Percentiles rank a stretch among this genome's conserved stretches.
Evolutionary conservation across 75 land plant genomes (phyloP).

Genomic region (Azolla pinnata): DNA sequence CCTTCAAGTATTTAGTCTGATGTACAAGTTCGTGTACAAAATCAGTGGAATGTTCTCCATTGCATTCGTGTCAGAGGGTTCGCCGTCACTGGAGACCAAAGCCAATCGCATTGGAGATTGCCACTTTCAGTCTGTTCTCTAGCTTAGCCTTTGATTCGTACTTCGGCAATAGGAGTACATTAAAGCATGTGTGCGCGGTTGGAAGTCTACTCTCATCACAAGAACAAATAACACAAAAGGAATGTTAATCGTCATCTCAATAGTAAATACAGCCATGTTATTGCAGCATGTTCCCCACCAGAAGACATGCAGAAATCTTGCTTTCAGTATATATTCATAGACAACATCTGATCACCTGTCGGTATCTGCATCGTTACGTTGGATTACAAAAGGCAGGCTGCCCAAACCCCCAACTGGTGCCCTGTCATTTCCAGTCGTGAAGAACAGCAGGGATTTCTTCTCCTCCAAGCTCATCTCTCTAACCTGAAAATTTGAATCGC

Average conservation of each 20-base stretch:
- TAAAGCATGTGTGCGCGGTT: conserved; percentile 38
- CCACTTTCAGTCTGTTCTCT: conserved; percentile 31
- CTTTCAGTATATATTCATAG: no score
- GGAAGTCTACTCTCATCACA: conserved; percentile 18
- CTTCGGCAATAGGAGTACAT: conserved; percentile 27
- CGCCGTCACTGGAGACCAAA: conserved; percentile 33
- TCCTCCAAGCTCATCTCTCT: conserved; percentile 28
- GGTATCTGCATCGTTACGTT: conserved; percentile 34
- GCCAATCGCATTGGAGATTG: conserved; percentile 35
- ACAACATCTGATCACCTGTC: conserved; percentile 18
- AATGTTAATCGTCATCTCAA: no score
- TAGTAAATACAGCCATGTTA: no score
- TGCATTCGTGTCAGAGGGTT: no score
- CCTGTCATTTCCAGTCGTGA: conserved; percentile 38
- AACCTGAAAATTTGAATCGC: no score
- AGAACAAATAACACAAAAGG: no score
- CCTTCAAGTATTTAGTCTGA: no score
- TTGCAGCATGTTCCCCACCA: no score
- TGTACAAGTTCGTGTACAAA: no score
- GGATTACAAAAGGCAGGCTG: conserved; percentile 22
- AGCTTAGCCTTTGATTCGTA: conserved; percentile 25
- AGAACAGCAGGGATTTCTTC: conserved; percentile 32
- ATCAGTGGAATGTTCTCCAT: no score
- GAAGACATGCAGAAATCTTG: no score
- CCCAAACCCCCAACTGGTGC: conserved; percentile 37